Conservation (phyloP, 495 filamentous ascomycete species). For the Penicillium arizonense region DNA sequence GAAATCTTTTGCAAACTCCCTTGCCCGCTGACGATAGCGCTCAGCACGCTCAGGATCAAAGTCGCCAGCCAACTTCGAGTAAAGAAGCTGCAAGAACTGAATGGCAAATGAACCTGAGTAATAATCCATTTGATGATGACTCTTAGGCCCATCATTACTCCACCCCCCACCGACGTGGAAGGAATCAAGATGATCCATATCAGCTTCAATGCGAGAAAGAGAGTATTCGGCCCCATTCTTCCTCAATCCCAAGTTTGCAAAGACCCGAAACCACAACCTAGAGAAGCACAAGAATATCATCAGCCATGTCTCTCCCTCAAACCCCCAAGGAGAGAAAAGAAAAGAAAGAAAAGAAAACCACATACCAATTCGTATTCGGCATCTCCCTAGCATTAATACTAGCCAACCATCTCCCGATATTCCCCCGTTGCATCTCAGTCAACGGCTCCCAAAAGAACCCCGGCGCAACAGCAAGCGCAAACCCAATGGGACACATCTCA, state of each 20-base stretch:
- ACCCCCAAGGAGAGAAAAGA: background rate
- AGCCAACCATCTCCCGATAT: slow-evolving; percentile 66
- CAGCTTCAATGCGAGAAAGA: slow-evolving; percentile 62
- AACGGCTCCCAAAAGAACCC: slow-evolving; percentile 65
- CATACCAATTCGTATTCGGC: slow-evolving; percentile 59
- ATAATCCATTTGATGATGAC: slow-evolving; percentile 78
- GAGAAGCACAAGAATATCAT: background rate
- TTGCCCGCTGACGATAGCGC: slow-evolving; percentile 66
- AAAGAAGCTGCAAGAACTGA: slow-evolving; percentile 73
- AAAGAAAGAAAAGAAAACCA: background rate
- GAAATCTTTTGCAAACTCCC: slow-evolving; percentile 64
- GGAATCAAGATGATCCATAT: slow-evolving; percentile 74
- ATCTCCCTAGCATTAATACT: slow-evolving; percentile 73
- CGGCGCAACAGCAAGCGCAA: slow-evolving; percentile 61
- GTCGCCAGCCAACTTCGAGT: slow-evolving; percentile 68
- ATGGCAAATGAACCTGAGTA: slow-evolving; percentile 81
- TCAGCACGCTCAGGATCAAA: slow-evolving; percentile 65
- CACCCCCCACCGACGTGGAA: slow-evolving; percentile 78
- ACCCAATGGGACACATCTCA: slow-evolving; percentile 75
- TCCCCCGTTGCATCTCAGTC: slow-evolving; percentile 53
- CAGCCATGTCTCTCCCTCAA: background rate
- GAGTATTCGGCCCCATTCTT: slow-evolving; percentile 67
- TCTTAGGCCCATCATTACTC: slow-evolving; percentile 77
- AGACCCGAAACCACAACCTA: slow-evolving; percentile 75
- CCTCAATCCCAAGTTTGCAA: slow-evolving; percentile 74